Evolutionary conservation across 208 protist genomes (phyloP).

Genomic region (Leishmania tropica): DNA sequence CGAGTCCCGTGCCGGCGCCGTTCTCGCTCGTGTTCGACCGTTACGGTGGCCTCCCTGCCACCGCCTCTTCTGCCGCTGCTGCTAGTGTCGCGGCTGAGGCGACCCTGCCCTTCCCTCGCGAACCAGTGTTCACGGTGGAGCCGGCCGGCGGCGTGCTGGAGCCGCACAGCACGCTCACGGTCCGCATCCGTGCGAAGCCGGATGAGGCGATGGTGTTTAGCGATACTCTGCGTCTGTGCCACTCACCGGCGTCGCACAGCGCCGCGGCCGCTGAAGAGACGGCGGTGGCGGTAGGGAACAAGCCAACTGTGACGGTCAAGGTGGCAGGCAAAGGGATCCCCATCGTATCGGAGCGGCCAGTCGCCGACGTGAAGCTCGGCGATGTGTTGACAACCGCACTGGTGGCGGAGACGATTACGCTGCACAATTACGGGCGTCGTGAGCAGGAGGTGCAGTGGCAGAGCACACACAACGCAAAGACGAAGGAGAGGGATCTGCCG

Average conservation of each 20-base stretch:
- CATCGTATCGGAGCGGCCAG: conserved; percentile 58
- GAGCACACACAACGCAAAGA: conserved; percentile 59
- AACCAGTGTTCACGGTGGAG: conserved; percentile 48
- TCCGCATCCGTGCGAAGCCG: conserved; percentile 74
- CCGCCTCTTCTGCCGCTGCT: not conserved
- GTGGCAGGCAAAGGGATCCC: conserved; percentile 92
- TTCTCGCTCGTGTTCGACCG: conserved; percentile 34
- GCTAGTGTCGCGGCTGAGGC: not conserved
- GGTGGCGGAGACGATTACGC: conserved; percentile 50
- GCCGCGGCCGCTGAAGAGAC: conserved; percentile 16
- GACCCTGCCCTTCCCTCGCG: conserved; percentile 19
- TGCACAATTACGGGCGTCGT: conserved; percentile 92
- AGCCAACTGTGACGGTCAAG: conserved; percentile 49
- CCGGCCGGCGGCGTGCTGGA: conserved; percentile 58
- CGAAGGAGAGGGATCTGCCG: conserved; percentile 68
- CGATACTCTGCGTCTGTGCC: conserved; percentile 74
- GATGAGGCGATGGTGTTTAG: conserved; percentile 90
- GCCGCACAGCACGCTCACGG: conserved; percentile 46
- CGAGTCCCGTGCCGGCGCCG: conserved; percentile 80
- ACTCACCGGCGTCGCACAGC: not conserved
- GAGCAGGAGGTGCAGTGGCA: conserved; percentile 92
- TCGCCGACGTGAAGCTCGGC: conserved; percentile 81
- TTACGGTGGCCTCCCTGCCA: conserved; percentile 11
- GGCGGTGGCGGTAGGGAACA: conserved; percentile 16
- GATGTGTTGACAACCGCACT: conserved; percentile 88